These are phyloP conservation scores for Cydonia oblonga DNA, from an alignment of 331 rosid species.

Conservation along the genomic window DNA sequence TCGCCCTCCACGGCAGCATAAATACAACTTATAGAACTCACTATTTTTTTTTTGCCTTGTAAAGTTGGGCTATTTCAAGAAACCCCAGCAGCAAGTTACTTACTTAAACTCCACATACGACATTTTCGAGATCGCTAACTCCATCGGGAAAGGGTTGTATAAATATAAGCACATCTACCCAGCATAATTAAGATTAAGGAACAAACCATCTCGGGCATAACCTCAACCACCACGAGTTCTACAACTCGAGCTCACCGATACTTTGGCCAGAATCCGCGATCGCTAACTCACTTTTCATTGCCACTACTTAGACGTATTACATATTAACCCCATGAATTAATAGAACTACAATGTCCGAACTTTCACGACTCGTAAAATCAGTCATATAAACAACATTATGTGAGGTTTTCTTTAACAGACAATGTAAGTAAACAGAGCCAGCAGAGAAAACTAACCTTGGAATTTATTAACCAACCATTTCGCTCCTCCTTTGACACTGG, in stretches of 20 bases:
- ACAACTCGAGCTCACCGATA: background rate
- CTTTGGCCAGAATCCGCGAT: background rate
- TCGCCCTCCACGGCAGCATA: background rate
- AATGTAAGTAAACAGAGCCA: background rate
- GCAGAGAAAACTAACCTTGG: constrained; percentile 51
- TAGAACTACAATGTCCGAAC: background rate
- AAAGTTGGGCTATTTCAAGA: background rate
- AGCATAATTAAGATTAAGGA: background rate
- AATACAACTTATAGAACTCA: background rate
- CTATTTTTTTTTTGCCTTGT: background rate
- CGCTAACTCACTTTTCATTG: background rate
- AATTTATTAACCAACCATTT: constrained; percentile 86
- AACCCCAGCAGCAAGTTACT: background rate
- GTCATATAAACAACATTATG: background rate
- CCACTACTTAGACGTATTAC: background rate
- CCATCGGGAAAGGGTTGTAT: background rate
- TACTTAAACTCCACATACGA: background rate
- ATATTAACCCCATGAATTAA: background rate
- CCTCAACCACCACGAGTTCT: background rate
- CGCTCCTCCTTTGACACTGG: constrained; percentile 67
- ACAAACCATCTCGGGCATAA: background rate
- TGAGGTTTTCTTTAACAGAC: background rate
- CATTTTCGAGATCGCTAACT: background rate
- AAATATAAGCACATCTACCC: background rate
- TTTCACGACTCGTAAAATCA: background rate